Evolutionary conservation across 768 basidiomycete species (phyloP), one percentile per base, ranked within the genome.

Genomic region (Tricholoma flavovirens): DNA sequence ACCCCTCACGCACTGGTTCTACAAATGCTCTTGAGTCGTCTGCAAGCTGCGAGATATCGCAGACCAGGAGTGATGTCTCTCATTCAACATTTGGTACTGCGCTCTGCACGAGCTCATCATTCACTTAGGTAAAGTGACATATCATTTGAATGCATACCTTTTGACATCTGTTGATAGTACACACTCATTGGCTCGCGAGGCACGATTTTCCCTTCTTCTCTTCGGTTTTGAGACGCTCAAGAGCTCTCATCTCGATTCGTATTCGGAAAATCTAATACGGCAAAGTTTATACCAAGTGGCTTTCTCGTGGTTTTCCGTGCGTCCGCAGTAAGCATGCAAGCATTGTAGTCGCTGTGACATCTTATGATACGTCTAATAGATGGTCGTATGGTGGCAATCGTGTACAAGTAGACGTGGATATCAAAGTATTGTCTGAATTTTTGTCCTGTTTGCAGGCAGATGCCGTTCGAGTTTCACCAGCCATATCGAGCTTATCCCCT

Each of bases 321-420:
- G 88, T n/a, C 88, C 94, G 8, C 93, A 93, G 95, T 97, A 69
- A 70, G 91, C 64, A 14, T 8, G 12, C 33, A 35, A 3, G 30
- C 36, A 51, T 42, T 24, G 26, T n/a, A 43, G 30, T 15, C 36
- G 48, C 51, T 22, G n/a, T 42, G 33, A 50, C 43, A 38, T 53
- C 22, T 40, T 49, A 49, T 58, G 3, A 56, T 22, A n/a, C 24
- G 32, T 17, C 33, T 53, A 21, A 1, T 63, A 98, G 95, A 63
- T 98, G 96, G 95, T 88, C 95, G 4, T 97, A 86, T 67, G 97
- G 96, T n/a, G 89, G 91, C 22, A 92, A 92, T 69, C 86, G 93
- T 2, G 84, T 93, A 5, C 94, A 98, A 71, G 76, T 98, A 17
- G 86, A 89, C 59, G 85, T 90, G 1, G 96, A 98, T 66, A 82